These are phyloP conservation scores for Aspergillus bombycis DNA, from an alignment of 2,329 filamentous ascomycete species.

Conservation along the genomic window DNA sequence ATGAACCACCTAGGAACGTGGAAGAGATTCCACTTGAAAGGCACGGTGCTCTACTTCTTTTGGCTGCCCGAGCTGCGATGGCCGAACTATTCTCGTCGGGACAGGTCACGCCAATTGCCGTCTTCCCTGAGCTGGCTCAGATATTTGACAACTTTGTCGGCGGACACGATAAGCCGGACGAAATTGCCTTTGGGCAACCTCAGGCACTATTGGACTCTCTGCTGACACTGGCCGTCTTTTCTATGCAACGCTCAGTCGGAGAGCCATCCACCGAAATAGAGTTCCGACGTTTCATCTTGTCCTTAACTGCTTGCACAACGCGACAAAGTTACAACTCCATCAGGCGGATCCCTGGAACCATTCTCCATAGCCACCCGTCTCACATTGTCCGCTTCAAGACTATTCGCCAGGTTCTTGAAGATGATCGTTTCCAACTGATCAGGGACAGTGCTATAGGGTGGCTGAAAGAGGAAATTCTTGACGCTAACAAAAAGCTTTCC, in stretches of 20 bases:
- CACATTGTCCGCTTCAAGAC: conserved; percentile 56
- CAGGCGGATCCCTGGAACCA: conserved; percentile 37
- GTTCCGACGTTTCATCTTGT: conserved; percentile 57
- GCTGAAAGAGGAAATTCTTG: conserved; percentile 63
- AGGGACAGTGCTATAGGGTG: conserved; percentile 62
- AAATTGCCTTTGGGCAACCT: conserved; percentile 48
- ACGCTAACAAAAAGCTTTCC: conserved; percentile 38
- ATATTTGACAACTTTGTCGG: conserved; percentile 58
- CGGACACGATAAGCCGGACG: conserved; percentile 40
- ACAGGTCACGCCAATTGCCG: conserved; percentile 42
- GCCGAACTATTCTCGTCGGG: conserved; percentile 52
- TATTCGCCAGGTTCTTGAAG: conserved; percentile 58
- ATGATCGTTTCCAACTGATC: conserved; percentile 57
- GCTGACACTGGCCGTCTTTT: conserved; percentile 55
- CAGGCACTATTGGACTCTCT: conserved; percentile 59
- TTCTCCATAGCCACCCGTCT: conserved; percentile 58
- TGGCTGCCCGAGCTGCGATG: conserved; percentile 56
- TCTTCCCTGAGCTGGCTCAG: conserved; percentile 58
- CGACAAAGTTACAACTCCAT: conserved; percentile 40
- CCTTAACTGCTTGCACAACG: conserved; percentile 42
- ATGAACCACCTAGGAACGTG: conserved; percentile 56
- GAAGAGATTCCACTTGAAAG: conserved; percentile 60
- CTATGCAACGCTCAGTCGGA: conserved; percentile 50
- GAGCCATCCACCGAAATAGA: conserved; percentile 53
- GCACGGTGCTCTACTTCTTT: conserved; percentile 57